phyloP scores from a whole-genome alignment of 495 filamentous ascomycete genomes.

The Penicillium simplicissimum region DNA sequence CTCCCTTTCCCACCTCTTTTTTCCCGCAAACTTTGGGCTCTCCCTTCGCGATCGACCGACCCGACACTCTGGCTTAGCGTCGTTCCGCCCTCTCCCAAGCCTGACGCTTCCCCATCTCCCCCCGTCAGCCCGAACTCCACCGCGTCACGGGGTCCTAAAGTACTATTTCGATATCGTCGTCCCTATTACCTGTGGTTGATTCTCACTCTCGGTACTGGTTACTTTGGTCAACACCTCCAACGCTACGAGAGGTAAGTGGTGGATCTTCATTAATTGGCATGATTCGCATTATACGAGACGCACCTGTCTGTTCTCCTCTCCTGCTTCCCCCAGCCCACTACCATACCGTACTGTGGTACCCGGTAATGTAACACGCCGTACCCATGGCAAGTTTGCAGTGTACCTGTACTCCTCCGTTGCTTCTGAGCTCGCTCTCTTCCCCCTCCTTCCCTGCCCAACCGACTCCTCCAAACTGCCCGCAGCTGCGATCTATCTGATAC shows the following conservation, averaged over 20 bases:
- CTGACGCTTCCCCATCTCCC: not conserved
- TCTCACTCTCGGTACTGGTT: not conserved
- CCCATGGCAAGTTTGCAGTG: not conserved
- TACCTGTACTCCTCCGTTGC: not conserved
- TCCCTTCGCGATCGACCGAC: constrained; percentile 13
- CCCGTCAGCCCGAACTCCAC: constrained; percentile 6
- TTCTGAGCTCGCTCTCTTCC: not conserved
- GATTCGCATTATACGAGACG: no score
- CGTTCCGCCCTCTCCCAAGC: not conserved
- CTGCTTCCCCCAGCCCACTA: not conserved
- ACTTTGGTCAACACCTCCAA: not conserved
- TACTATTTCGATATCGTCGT: not conserved
- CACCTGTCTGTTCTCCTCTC: no score
- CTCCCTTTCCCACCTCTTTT: not conserved
- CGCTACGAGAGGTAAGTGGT: not conserved
- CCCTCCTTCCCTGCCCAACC: constrained; percentile 11
- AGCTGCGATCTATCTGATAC: constrained; percentile 29
- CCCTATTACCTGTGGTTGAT: not conserved
- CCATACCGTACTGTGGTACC: not conserved
- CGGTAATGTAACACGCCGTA: not conserved
- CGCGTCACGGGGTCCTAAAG: constrained; percentile 4
- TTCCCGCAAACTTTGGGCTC: not conserved
- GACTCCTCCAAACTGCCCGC: constrained; percentile 7
- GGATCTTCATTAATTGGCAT: not conserved
- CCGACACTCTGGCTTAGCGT: constrained; percentile 34